Conservation (phyloP, 2,329 filamentous ascomycete genomes). For the Hymenoscyphus fraxineus region DNA sequence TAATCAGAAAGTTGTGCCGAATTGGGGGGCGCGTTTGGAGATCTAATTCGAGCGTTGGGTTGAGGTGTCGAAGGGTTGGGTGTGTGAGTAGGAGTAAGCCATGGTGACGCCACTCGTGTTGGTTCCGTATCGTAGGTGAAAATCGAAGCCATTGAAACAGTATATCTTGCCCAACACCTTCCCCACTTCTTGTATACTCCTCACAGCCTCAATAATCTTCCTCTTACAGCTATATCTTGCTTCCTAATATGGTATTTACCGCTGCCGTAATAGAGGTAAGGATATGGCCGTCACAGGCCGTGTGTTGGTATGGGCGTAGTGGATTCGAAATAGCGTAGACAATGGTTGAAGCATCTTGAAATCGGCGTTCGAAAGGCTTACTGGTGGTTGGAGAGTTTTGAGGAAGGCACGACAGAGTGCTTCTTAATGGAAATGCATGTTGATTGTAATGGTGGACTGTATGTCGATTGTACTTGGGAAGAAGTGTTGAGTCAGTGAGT, state of each 20-base stretch:
- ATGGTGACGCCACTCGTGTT: constrained; percentile 84
- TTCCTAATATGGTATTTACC: constrained; percentile 9
- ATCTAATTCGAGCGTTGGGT: constrained; percentile 15
- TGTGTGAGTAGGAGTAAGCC: constrained; percentile 58
- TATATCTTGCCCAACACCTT: background rate
- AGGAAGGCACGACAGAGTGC: constrained; percentile 1
- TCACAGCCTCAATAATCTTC: background rate
- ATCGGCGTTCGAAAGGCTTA: background rate
- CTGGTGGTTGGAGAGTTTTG: background rate
- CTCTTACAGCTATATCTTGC: background rate
- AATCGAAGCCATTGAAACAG: constrained; percentile 73
- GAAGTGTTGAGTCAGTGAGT: background rate
- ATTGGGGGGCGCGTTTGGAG: constrained; percentile 31
- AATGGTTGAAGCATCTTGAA: constrained; percentile 49
- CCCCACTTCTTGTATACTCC: background rate
- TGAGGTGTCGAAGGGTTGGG: constrained; percentile 30
- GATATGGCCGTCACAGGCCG: constrained; percentile 40
- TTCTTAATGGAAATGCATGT: constrained; percentile 8
- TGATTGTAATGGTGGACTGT: background rate
- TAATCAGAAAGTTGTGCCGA: constrained; percentile 54
- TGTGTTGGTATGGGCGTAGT: constrained; percentile 48
- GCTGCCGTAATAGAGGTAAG: constrained; percentile 19
- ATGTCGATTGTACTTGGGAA: background rate
- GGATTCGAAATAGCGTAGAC: constrained; percentile 37
- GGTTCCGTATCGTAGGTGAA: constrained; percentile 93